phyloP scores from a whole-genome alignment of 192 early-diverging fungal genomes.

The Entophlyctis helioformis region DNA sequence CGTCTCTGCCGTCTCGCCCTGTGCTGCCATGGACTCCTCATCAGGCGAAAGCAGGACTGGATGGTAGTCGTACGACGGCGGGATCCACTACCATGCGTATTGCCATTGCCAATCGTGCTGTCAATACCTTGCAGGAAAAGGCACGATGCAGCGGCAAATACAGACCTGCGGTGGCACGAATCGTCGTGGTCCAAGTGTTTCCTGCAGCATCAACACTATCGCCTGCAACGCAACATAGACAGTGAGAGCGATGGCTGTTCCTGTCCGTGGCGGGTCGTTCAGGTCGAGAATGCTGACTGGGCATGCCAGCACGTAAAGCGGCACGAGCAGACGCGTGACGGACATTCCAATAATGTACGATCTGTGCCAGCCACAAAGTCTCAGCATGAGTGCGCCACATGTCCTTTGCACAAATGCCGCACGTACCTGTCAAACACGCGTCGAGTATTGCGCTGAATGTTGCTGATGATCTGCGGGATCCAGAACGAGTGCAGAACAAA shows the following conservation, averaged over 20 bases:
- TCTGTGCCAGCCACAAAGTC: too few species aligned
- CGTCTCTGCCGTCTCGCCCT: too few species aligned
- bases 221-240: conserved; percentile 49
- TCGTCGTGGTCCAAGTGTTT: conserved; percentile 54
- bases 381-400: too few species aligned
- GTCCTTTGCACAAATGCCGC: too few species aligned
- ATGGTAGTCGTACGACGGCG: conserved; percentile 60
- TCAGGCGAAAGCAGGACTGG: conserved; percentile 35
- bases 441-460: conserved; percentile 49
- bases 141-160: conserved; percentile 1
- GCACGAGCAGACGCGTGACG: conserved; percentile 37
- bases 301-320: conserved; percentile 50
- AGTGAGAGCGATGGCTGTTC: conserved; percentile 28
- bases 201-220: conserved; percentile 48
- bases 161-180: conserved; percentile 56
- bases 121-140: not conserved
- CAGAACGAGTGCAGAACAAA: conserved; percentile 56
- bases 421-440: too few species aligned
- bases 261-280: conserved; percentile 32
- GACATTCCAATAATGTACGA: conserved; percentile 51
- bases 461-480: conserved; percentile 70
- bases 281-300: conserved; percentile 43
- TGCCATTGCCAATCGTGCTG: not conserved
- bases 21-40: too few species aligned
- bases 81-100: conserved; percentile 28